These are phyloP conservation scores for Magnusiomyces tetraspermus DNA, from an alignment of 1,139 yeast species.

Conservation along the genomic window DNA sequence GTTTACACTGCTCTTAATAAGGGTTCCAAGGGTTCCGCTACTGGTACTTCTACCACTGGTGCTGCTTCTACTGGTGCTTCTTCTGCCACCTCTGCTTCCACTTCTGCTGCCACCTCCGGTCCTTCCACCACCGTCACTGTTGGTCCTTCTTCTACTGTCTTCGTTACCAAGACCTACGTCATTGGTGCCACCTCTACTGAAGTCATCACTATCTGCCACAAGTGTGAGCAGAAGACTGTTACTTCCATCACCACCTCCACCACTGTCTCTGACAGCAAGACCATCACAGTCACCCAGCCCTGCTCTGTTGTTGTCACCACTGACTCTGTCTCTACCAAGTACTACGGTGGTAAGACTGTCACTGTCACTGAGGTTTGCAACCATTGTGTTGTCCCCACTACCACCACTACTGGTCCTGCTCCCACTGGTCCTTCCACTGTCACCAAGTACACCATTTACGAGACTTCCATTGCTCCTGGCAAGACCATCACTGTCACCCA, in stretches of 20 bases:
- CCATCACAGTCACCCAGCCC: conserved; percentile 14
- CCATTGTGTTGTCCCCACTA: not conserved
- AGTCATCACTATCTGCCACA: conserved; percentile 10
- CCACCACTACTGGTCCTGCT: not conserved
- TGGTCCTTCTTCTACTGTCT: not conserved
- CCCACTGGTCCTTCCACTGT: not conserved
- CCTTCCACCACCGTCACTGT: not conserved
- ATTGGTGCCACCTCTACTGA: conserved; percentile 6
- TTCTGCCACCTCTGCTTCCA: not conserved
- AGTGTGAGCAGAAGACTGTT: conserved; percentile 7
- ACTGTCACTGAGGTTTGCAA: not conserved
- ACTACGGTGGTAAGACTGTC: conserved; percentile 1
- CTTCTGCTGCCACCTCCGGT: not conserved
- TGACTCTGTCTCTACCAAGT: not conserved
- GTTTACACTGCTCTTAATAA: not conserved
- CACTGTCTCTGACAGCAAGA: conserved; percentile 6
- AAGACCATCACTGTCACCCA: not conserved
- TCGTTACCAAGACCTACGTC: conserved; percentile 6
- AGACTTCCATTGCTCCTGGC: not conserved
- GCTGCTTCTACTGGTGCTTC: not conserved
- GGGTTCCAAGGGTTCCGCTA: not conserved
- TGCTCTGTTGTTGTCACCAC: conserved; percentile 12
- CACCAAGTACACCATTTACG: conserved; percentile 4
- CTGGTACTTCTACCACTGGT: not conserved
- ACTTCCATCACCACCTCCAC: conserved; percentile 7